A percentile compares a stretch with the other conserved stretches of the same genome.
These are phyloP conservation scores for Lentinula sp. DNA, from an alignment of 768 basidiomycete genomes.

Conservation along the genomic window DNA sequence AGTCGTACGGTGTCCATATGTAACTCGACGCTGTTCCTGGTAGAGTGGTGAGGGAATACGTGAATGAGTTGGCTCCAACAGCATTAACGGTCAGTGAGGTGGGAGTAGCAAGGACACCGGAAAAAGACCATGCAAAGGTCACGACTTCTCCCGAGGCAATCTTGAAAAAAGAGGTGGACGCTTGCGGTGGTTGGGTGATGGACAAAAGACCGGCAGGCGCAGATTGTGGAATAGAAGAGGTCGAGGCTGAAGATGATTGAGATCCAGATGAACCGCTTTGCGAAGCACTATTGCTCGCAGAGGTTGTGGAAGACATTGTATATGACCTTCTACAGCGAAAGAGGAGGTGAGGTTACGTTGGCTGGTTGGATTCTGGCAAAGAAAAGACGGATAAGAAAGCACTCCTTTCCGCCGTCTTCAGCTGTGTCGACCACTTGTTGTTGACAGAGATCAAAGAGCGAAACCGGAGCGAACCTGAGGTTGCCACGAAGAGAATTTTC, in stretches of 20 bases:
- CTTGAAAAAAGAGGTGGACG: constrained; percentile 83
- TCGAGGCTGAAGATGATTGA: constrained; percentile 1
- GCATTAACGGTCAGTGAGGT: constrained; percentile 76
- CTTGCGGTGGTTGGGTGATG: constrained; percentile 77
- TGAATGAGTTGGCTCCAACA: constrained; percentile 80
- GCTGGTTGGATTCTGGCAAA: not conserved
- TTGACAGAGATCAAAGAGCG: too few relatives aligned
- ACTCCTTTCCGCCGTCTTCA: not conserved
- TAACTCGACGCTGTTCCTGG: constrained; percentile 65
- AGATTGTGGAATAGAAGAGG: constrained; percentile 35
- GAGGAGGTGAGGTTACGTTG: not conserved
- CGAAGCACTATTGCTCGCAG: not conserved
- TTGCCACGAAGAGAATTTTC: not conserved
- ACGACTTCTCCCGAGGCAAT: constrained; percentile 68
- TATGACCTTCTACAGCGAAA: not conserved
- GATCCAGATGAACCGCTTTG: constrained; percentile 2
- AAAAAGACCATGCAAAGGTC: constrained; percentile 92
- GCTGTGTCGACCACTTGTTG: too few relatives aligned
- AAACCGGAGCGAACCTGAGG: not conserved
- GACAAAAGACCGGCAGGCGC: constrained; percentile 60
- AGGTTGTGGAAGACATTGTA: not conserved
- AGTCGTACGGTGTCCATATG: constrained; percentile 77
- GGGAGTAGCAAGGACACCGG: constrained; percentile 64
- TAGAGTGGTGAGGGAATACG: constrained; percentile 83
- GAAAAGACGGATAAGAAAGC: not conserved